Evolutionary conservation across 75 land plant genomes (phyloP).

Genomic region (Isoetes taiwanensis): DNA sequence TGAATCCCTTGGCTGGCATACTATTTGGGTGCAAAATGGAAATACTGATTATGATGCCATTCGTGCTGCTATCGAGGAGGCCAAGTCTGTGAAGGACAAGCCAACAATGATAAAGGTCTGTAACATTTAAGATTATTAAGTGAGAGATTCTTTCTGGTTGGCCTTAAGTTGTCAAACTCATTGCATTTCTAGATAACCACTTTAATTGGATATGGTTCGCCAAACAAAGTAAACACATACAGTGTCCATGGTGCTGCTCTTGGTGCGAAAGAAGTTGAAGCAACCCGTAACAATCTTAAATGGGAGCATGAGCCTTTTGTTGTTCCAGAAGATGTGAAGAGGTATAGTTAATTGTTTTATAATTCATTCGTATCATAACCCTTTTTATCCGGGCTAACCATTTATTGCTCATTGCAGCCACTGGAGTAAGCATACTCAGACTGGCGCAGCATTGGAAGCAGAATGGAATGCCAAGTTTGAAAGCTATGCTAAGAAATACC

Average conservation of each 20-base stretch:
- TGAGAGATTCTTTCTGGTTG: not conserved
- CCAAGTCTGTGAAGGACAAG: constrained; percentile 71
- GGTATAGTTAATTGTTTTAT: constrained; percentile 48
- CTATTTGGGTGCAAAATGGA: constrained; percentile 96
- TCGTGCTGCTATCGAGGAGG: constrained; percentile 58
- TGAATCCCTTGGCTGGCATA: constrained; percentile 95
- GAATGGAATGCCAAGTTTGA: constrained; percentile 83
- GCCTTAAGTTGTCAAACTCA: not conserved
- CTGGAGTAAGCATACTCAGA: constrained; percentile 63
- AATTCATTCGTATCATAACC: too few relatives aligned
- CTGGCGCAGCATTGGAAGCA: constrained; percentile 73
- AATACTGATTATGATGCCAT: constrained; percentile 74
- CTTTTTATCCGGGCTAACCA: too few relatives aligned
- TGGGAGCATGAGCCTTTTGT: constrained; percentile 93
- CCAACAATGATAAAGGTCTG: constrained; percentile 94
- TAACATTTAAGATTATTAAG: not conserved
- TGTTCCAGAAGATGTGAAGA: constrained; percentile 92
- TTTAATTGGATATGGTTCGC: constrained; percentile 92
- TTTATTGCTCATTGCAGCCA: too few relatives aligned
- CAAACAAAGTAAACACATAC: constrained; percentile 90
- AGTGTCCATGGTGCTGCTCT: constrained; percentile 61
- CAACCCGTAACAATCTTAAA: constrained; percentile 74
- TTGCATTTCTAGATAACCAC: constrained; percentile 57
- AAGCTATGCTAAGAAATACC: constrained; percentile 57
- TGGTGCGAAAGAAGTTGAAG: constrained; percentile 89